A percentile compares a stretch with the other conserved stretches of the same genome.
Conservation (phyloP, 257 asterid species). For the Catharanthus roseus region DNA sequence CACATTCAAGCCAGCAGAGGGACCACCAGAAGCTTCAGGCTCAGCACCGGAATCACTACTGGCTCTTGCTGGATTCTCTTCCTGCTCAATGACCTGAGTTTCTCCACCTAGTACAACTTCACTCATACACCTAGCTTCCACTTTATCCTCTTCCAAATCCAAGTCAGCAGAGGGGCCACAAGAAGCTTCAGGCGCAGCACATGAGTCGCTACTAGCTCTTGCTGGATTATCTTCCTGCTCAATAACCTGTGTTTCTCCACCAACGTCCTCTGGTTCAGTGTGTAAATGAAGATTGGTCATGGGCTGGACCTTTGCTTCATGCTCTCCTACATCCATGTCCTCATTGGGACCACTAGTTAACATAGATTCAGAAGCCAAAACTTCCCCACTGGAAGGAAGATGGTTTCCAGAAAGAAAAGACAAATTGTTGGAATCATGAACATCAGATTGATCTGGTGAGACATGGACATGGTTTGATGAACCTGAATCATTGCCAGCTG, state of each 20-base stretch:
- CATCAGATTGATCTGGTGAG: background rate
- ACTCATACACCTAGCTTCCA: no score
- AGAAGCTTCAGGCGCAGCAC: no score
- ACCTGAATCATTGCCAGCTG: constrained; percentile 16
- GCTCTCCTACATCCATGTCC: constrained; percentile 13
- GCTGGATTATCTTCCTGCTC: no score
- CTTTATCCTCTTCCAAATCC: no score
- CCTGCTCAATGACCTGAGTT: constrained; percentile 18
- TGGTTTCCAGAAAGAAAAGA: constrained; percentile 4
- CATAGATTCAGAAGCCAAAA: constrained; percentile 8
- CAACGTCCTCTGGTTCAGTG: constrained; percentile 5
- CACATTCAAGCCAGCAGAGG: background rate
- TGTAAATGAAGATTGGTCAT: constrained; percentile 8
- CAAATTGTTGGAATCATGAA: background rate
- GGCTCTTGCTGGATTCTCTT: constrained; percentile 20
- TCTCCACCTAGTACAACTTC: background rate
- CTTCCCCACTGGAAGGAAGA: background rate
- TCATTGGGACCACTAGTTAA: constrained; percentile 17
- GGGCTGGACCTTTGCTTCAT: background rate
- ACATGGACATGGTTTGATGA: background rate
- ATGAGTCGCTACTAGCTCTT: no score
- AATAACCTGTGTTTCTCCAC: no score
- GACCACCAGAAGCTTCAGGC: constrained; percentile 22
- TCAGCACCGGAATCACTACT: constrained; percentile 20
- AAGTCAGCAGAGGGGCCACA: no score